A percentile compares a stretch with the other conserved stretches of the same genome.
These are phyloP conservation scores for Eucalyptus regnans DNA, from an alignment of 345 rosid genomes.

Conservation along the genomic window DNA sequence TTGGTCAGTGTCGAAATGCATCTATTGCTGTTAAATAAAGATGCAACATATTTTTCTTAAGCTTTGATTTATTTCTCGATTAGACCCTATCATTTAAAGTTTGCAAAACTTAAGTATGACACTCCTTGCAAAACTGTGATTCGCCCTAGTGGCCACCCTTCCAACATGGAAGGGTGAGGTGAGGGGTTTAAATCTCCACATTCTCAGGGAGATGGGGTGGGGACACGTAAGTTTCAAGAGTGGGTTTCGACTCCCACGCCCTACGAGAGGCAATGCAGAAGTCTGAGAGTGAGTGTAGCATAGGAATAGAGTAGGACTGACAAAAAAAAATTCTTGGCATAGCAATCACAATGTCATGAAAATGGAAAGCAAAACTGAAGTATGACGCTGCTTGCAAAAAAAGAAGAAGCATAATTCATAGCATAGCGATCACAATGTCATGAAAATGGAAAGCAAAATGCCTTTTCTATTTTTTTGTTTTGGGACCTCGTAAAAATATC, in stretches of 20 bases:
- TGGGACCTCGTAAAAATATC: not conserved
- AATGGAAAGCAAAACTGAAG: not conserved
- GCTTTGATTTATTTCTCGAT: not conserved
- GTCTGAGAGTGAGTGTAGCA: no score
- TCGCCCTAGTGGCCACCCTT: no score
- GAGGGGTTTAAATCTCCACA: no score
- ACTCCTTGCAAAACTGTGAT: not conserved
- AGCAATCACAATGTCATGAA: no score
- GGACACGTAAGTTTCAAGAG: no score
- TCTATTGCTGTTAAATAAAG: not conserved
- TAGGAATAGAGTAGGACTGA: no score
- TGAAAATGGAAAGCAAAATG: not conserved
- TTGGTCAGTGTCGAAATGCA: not conserved
- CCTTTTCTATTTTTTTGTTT: not conserved
- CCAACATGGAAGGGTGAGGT: no score
- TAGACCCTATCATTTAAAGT: not conserved
- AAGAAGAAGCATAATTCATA: no score
- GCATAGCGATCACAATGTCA: no score
- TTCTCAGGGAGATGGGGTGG: no score
- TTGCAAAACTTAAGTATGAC: not conserved
- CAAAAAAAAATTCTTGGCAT: not conserved
- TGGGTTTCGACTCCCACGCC: no score
- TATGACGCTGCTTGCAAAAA: not conserved
- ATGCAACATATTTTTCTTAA: not conserved
- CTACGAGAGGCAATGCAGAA: no score